Evolutionary conservation across 352 stramenopile genomes (phyloP), one percentile per base, ranked within the genome.

Genomic region (Globisporangium okanoganense): DNA sequence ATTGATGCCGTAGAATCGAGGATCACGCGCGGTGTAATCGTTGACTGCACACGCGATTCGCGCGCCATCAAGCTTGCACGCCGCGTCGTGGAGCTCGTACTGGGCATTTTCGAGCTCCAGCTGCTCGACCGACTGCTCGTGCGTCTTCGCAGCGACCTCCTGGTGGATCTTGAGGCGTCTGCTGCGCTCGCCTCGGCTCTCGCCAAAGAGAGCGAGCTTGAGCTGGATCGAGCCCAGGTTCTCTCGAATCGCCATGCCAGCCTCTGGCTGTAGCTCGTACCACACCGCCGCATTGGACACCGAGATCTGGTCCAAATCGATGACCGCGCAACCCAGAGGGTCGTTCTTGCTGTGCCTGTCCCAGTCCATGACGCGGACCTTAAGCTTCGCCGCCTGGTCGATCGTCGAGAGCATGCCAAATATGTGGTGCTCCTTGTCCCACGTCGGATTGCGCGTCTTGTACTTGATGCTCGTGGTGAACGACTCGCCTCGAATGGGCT

Each of bases 1-100:
- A 50, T 92, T 92, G 44, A 92, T 79, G 6, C 82, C 82, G 55
- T 92, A 92, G 56, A 92, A 92, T n/a, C 79, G 71, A 2, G 82
- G 82, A 12, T 90, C 70, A 3, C 72, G 75, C 2, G 73, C 27
- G 45, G 79, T 79, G 49, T 92, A 92, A 40, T 89, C 79, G 31
- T 77, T 61, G 9, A 82, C 78, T 1, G 76, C 78, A 33, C 82
- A 92, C 1, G 82, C 66, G 33, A 92, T 87, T 3, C 79, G 69
- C 0, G 82, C 82, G 3, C 82, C 82, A 41, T 92, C 82, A n/a
- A 92, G 58, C 31, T 82, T 83, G 38, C 82, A 88, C 47, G 76
- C 76, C 1, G 82, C 75, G 51, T 89, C 79, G 29, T 90, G 70
- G 9, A 92, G 55, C 25, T 80, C 62, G 40, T 78, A 69, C 61